Base-by-base conservation (phyloP, 2,329 filamentous ascomycete species). In the Colletotrichum melonis region DNA sequence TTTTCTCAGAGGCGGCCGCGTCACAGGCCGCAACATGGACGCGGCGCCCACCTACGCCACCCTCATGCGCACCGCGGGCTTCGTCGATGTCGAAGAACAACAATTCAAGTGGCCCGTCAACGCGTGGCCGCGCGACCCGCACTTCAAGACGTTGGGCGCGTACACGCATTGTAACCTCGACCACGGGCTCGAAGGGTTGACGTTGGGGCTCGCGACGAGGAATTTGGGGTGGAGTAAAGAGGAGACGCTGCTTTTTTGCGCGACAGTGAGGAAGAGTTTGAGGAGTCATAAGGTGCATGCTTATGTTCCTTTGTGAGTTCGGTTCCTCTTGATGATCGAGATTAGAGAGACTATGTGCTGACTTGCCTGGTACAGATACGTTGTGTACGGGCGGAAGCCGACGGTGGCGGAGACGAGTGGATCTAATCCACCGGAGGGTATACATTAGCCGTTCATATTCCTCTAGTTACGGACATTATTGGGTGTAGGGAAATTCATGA, bases 31-130 rank as follows among this genome's bases (percentile, higher is more conserved):
- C 2, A 76, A 79, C 1, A 76, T 79, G 11, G 75, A 78, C 42
- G 80, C 78, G 26, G 80, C 78, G 0, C 76, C 76, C 0, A 57
- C 68, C 1, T 83, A 82, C 63, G 78, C 78, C 66, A 1, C 5
- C 19, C 38, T 72, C 56, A 75, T 83, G 71, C 46, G 70, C 6
- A 80, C 76, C 1, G 80, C 80, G 3, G 83, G 83, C 0, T 84
- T 82, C 66, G 77, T 79, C 4, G 78, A 84, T 65, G 76, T 84
- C 14, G 74, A 78, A 2, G 78, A 79, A 65, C 74, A 76, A 22
- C 75, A 76, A 14, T 76, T 77, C 73, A 81, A 82, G 76, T 82
- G 82, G 78, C 82, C 83, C 8, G 77, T 81, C 42, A 82, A 82
- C 28, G 73, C 76, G 7, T 85, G 83, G 83, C 80, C 83, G n/a